Evolutionary conservation across 225 moss, liverwort and hornwort species (phyloP), one percentile per base, ranked within the genome.

Genomic region (Polytrichum commune): DNA sequence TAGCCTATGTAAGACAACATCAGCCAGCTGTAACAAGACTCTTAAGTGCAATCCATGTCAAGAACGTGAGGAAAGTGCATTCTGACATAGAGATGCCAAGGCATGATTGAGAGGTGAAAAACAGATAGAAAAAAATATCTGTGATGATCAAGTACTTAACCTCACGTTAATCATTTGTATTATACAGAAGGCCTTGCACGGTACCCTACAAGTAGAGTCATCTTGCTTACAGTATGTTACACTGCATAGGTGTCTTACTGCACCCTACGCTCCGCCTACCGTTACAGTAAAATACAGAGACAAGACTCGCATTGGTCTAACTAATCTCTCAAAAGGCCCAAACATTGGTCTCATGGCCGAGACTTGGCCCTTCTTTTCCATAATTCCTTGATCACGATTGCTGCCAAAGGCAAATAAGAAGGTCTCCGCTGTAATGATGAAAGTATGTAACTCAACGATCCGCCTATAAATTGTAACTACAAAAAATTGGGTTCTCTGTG

Each of bases 271-370:
- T 65, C 46, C 46, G 13, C 26, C 18, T 32, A 54, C n/a, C 7
- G 33, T 29, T 60, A 35, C 54, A 70, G 33, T 75, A 78, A 69
- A 66, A 63, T 84, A 84, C 84, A 84, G 66, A 69, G 73, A 80
- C 81, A 80, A 80, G 63, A 72, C 19, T 25, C 19, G 53, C 28
- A 46, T 63, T 68, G 68, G 8, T 64, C 71, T 71, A 66, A 29
- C 35, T 35, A 63, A 16, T 53, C 23, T 73, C 74, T 74, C 67
- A 28, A 81, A 5, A 60, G 78, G 68, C 30, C 60, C 64, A 69
- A 55, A 20, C 23, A 2, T 24, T 65, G 38, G 62, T 66, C 67
- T 57, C 18, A 76, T 69, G 69, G 46, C 78, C 53, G 73, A 73
- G 58, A 63, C 67, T 63, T 46, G 55, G 46, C 46, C 46, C 13